A percentile compares a stretch with the other conserved stretches of the same genome.
Evolutionary conservation across 805 yeast species (phyloP).

Genomic region (Kodamaea neixiangensis): DNA sequence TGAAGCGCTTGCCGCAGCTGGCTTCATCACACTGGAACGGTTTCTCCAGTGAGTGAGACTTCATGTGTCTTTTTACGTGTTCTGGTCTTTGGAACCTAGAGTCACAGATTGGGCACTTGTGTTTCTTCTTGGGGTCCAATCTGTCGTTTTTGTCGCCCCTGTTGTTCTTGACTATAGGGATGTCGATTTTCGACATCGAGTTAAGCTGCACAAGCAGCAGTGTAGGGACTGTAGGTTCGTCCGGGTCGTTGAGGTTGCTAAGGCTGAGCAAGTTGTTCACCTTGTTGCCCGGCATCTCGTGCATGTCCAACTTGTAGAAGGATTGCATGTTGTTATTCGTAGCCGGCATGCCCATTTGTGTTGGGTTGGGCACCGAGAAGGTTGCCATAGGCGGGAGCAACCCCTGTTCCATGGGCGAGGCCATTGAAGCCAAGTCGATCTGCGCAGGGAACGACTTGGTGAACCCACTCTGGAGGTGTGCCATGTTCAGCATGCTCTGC

Average conservation of each 20-base stretch:
- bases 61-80: conserved; percentile 66
- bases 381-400: conserved; percentile 38
- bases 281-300: conserved; percentile 1
- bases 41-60: conserved; percentile 58
- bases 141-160: conserved; percentile 32
- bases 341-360: background rate
- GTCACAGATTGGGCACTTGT: conserved; percentile 65
- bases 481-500: background rate
- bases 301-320: conserved; percentile 8
- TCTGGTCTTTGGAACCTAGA: conserved; percentile 68
- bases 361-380: conserved; percentile 18
- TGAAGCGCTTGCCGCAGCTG: conserved; percentile 56
- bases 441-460: conserved; percentile 51
- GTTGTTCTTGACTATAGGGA: conserved; percentile 17
- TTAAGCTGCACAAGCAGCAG: conserved; percentile 13
- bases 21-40: conserved; percentile 56
- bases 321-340: background rate
- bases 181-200: conserved; percentile 15
- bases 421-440: conserved; percentile 55
- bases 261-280: background rate
- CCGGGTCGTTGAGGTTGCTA: conserved; percentile 1
- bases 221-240: conserved; percentile 13
- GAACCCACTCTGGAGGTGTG: conserved; percentile 10
- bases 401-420: conserved; percentile 26
- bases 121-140: conserved; percentile 53